phyloP scores from a whole-genome alignment of 208 protist species.

The Trypanosoma avium region DNA sequence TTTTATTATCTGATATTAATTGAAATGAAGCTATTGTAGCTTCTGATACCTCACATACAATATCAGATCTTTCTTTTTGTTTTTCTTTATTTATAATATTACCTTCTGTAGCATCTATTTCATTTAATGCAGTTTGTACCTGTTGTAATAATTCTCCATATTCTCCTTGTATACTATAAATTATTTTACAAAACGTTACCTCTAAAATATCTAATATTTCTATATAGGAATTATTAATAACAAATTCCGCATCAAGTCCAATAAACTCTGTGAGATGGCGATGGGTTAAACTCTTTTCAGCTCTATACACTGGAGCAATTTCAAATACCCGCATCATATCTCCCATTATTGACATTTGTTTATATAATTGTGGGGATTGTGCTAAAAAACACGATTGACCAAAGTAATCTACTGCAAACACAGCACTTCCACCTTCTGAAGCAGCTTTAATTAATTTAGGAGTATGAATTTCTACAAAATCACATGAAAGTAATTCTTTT shows the following conservation, averaged over 20 bases:
- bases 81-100: slow-evolving; percentile 5
- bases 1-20: slow-evolving; percentile 16
- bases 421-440: slow-evolving; percentile 92
- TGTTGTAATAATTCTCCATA: slow-evolving; percentile 12
- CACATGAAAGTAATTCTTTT: slow-evolving; percentile 64
- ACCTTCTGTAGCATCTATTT: slow-evolving; percentile 10
- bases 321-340: slow-evolving; percentile 95
- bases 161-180: slow-evolving; percentile 75
- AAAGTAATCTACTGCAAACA: slow-evolving; percentile 87
- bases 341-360: slow-evolving; percentile 97
- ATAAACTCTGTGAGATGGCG: slow-evolving; percentile 99
- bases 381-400: slow-evolving; percentile 91
- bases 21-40: slow-evolving; percentile 24
- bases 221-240: slow-evolving; percentile 95
- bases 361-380: slow-evolving; percentile 99
- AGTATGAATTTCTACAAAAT: slow-evolving; percentile 98
- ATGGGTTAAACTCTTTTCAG: slow-evolving; percentile 98
- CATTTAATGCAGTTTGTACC: slow-evolving; percentile 15
- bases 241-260: slow-evolving; percentile 99
- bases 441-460: slow-evolving; percentile 97
- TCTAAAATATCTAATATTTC: slow-evolving; percentile 96
- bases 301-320: slow-evolving; percentile 97
- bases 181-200: slow-evolving; percentile 92
- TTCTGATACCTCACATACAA: slow-evolving; percentile 40
- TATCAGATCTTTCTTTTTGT: not conserved